These are phyloP conservation scores for Lactifluus echinatus DNA, from an alignment of 768 basidiomycete species.

Conservation along the genomic window DNA sequence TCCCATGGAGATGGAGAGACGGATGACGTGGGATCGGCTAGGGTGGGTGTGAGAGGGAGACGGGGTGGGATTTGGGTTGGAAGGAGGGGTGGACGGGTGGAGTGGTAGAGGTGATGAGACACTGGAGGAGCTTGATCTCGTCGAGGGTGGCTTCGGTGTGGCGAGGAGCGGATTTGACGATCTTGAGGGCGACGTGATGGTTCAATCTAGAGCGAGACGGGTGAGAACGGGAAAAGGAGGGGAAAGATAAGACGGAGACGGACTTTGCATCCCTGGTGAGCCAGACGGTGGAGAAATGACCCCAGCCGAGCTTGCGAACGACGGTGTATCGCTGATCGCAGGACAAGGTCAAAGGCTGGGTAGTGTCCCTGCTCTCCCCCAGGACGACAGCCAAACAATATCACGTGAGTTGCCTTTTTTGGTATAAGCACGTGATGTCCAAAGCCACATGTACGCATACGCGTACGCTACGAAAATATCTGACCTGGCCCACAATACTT, in stretches of 20 bases:
- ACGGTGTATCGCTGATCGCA: conserved; percentile 89
- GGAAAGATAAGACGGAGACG: conserved; percentile 23
- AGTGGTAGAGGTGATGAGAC: conserved; percentile 79
- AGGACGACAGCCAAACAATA: too few relatives aligned
- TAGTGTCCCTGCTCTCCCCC: too few relatives aligned
- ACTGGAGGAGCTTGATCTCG: too few relatives aligned
- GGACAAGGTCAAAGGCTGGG: too few relatives aligned
- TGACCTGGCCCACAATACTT: too few relatives aligned
- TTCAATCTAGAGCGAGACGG: conserved; percentile 78
- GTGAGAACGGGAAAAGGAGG: neutral
- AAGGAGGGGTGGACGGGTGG: conserved; percentile 45
- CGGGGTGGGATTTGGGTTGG: too few relatives aligned
- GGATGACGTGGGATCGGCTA: conserved; percentile 89
- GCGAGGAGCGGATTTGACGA: conserved; percentile 95
- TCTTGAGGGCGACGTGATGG: conserved; percentile 96
- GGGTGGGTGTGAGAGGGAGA: conserved; percentile 80
- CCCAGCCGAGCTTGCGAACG: conserved; percentile 89
- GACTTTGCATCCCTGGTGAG: conserved; percentile 81
- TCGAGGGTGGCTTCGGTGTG: conserved; percentile 99
- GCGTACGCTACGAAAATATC: too few relatives aligned
- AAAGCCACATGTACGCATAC: too few relatives aligned
- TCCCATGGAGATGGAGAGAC: conserved; percentile 94
- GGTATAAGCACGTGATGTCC: too few relatives aligned
- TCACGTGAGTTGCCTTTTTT: too few relatives aligned
- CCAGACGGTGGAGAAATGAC: too few relatives aligned